Percentiles rank a stretch among this genome's conserved stretches.
These are phyloP conservation scores for Pichia cabralensis DNA, from an alignment of 805 yeast species.

Conservation along the genomic window DNA sequence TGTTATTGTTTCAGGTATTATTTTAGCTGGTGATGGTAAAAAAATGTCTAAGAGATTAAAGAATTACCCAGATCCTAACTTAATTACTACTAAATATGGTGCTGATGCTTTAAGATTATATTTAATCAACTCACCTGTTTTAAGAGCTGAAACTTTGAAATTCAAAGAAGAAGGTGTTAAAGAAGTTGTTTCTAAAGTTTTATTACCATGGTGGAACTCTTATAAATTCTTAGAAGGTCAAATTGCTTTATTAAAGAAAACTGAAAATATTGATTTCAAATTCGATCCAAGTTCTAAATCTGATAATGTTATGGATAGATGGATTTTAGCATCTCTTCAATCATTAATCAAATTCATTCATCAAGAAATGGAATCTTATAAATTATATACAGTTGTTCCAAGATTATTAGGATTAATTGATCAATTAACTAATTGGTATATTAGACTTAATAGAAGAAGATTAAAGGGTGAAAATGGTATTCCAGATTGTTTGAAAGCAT, in stretches of 20 bases:
- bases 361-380: conserved; percentile 79
- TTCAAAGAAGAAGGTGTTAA: conserved; percentile 99
- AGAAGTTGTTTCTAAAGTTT: conserved; percentile 91
- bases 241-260: conserved; percentile 73
- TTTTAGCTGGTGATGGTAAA: conserved; percentile 95
- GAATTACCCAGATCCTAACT: conserved; percentile 92
- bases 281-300: conserved; percentile 59
- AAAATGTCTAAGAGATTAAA: conserved; percentile 98
- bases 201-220: conserved; percentile 98
- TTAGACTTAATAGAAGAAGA: conserved; percentile 96
- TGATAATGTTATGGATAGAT: conserved; percentile 90
- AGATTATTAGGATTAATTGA: conserved; percentile 81
- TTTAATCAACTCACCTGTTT: conserved; percentile 93
- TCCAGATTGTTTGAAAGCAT: conserved; percentile 75
- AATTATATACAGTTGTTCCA: conserved; percentile 94
- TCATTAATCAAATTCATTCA: conserved; percentile 80
- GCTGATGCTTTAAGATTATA: conserved; percentile 96
- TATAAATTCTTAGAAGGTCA: conserved; percentile 95
- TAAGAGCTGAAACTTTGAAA: conserved; percentile 92
- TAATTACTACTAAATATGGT: conserved; percentile 80
- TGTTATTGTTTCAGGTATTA: conserved; percentile 93
- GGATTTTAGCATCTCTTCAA: conserved; percentile 96
- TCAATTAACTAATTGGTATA: conserved; percentile 96
- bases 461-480: conserved; percentile 88
- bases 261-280: conserved; percentile 56